Conservation (phyloP, 257 asterid genomes). For the Handroanthus guayacan region DNA sequence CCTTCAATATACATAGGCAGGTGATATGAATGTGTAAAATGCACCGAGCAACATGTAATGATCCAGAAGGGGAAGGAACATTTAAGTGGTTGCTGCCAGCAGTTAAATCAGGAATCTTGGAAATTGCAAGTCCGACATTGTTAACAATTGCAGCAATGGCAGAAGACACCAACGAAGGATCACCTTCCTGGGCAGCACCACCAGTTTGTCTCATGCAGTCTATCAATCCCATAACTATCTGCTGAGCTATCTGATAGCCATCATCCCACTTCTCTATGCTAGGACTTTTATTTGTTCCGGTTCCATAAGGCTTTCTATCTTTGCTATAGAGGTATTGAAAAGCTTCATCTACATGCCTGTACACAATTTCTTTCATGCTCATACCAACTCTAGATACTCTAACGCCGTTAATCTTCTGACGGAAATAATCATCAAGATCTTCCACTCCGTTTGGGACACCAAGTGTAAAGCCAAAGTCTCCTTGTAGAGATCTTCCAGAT, state of each 20-base stretch:
- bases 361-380: conserved; percentile 91
- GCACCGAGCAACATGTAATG: conserved; percentile 71
- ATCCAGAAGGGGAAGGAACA: conserved; percentile 54
- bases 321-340: conserved; percentile 67
- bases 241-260: conserved; percentile 75
- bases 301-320: conserved; percentile 74
- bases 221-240: conserved; percentile 81
- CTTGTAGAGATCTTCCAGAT: conserved; percentile 77
- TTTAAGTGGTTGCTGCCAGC: conserved; percentile 59
- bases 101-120: conserved; percentile 78
- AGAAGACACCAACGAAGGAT: conserved; percentile 90
- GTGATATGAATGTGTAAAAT: conserved; percentile 79
- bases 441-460: conserved; percentile 97
- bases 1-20: conserved; percentile 88
- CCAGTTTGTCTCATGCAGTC: conserved; percentile 99
- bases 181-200: conserved; percentile 99
- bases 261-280: conserved; percentile 77
- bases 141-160: conserved; percentile 89
- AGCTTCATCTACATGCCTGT: conserved; percentile 81
- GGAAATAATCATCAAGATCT: conserved; percentile 91
- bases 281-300: conserved; percentile 61
- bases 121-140: conserved; percentile 73
- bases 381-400: conserved; percentile 84
- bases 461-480: conserved; percentile 77
- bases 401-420: conserved; percentile 84